Percentiles rank a stretch among this genome's conserved stretches.
Conservation (phyloP, 805 yeast genomes). For the Debaryomyces hansenii region DNA sequence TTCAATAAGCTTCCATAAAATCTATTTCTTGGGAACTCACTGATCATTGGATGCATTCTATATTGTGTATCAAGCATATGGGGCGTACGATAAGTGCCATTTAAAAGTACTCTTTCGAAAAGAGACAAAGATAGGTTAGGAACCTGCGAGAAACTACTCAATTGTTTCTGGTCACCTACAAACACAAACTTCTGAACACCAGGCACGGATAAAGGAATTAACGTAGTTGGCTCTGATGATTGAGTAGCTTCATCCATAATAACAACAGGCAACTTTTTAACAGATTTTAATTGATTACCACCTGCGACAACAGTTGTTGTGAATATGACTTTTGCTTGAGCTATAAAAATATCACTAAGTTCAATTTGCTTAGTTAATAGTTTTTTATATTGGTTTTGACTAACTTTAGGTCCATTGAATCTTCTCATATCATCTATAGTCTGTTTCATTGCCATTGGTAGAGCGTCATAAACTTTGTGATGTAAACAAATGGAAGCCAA, state of each 20-base stretch:
- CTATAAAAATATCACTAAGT: constrained; percentile 50
- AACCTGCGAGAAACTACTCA: constrained; percentile 69
- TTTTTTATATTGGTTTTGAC: constrained; percentile 51
- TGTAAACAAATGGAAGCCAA: constrained; percentile 63
- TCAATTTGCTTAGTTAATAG: constrained; percentile 44
- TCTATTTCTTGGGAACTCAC: constrained; percentile 55
- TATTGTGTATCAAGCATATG: constrained; percentile 71
- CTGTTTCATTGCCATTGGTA: constrained; percentile 47
- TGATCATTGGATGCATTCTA: constrained; percentile 65
- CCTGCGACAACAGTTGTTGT: constrained; percentile 76
- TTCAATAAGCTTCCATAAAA: constrained; percentile 51
- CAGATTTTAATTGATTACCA: constrained; percentile 58
- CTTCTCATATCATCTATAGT: constrained; percentile 42
- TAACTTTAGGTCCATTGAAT: constrained; percentile 37
- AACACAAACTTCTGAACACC: constrained; percentile 67
- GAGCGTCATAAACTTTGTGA: constrained; percentile 51
- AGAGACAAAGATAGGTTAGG: constrained; percentile 66
- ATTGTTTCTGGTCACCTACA: constrained; percentile 76
- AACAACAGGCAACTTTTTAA: constrained; percentile 59
- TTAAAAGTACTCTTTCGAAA: constrained; percentile 64
- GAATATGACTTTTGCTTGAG: constrained; percentile 68
- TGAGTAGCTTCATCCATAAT: constrained; percentile 82
- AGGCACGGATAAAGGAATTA: constrained; percentile 69
- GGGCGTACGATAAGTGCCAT: constrained; percentile 60
- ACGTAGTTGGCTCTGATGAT: constrained; percentile 69